Percentiles rank a stretch among this genome's conserved stretches.
Evolutionary conservation across 192 early-diverging fungal species (phyloP).

Genomic region (Mortierella antarctica): DNA sequence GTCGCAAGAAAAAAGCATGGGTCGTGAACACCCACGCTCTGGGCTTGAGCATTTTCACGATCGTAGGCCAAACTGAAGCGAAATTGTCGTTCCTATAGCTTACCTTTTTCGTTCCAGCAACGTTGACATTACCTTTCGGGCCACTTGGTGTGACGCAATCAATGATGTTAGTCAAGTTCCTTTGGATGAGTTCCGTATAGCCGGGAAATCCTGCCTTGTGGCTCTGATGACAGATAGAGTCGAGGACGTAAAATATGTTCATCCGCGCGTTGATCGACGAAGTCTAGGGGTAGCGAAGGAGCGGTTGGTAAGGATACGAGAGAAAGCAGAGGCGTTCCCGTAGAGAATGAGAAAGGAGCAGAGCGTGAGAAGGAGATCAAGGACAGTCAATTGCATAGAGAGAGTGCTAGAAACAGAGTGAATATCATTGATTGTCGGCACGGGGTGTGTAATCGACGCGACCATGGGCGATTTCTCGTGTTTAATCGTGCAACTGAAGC

Average conservation of each 20-base stretch:
- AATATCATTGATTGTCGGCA: too few species aligned
- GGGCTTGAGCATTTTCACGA: not conserved
- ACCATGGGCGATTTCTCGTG: too few species aligned
- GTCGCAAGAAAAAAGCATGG: not conserved
- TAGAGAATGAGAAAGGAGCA: not conserved
- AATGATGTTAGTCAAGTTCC: conserved; percentile 57
- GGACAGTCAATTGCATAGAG: not conserved
- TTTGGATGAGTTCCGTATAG: conserved; percentile 61
- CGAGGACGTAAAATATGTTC: conserved; percentile 69
- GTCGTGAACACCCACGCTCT: too few species aligned
- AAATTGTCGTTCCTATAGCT: conserved; percentile 20
- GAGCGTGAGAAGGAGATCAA: too few species aligned
- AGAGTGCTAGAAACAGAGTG: too few species aligned
- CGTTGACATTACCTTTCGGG: conserved; percentile 64
- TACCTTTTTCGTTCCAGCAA: conserved; percentile 64
- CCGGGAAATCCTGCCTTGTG: conserved; percentile 56
- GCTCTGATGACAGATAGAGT: conserved; percentile 61
- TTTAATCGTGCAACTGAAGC: too few species aligned
- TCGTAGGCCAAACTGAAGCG: not conserved
- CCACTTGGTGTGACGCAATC: conserved; percentile 55
- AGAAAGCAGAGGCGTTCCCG: not conserved
- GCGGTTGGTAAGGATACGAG: not conserved
- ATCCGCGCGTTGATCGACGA: conserved; percentile 61
- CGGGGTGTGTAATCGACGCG: too few species aligned
- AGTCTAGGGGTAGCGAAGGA: conserved; percentile 27